phyloP scores from a whole-genome alignment of 2,329 filamentous ascomycete genomes.

The Cytospora leucostoma region DNA sequence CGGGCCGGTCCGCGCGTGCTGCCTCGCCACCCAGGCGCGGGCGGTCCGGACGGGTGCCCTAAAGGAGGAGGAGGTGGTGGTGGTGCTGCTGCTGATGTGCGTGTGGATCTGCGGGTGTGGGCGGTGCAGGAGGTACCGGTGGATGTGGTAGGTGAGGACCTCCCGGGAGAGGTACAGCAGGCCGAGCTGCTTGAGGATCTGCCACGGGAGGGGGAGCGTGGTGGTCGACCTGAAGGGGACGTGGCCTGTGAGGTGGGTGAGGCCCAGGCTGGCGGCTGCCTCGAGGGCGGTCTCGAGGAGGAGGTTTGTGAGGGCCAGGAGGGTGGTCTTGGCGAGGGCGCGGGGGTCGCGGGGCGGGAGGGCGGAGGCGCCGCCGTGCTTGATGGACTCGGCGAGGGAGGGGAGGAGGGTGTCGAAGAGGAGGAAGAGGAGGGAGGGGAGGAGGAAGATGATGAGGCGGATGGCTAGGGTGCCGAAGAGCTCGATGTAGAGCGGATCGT shows the following conservation, averaged over 20 bases:
- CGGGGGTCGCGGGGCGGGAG: conserved; percentile 49
- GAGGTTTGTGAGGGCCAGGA: conserved; percentile 49
- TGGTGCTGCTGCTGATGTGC: conserved; percentile 6
- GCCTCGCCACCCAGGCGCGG: conserved; percentile 40
- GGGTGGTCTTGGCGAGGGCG: conserved; percentile 37
- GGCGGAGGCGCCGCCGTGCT: conserved; percentile 59
- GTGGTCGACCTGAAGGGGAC: conserved; percentile 52
- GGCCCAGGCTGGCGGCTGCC: conserved; percentile 43
- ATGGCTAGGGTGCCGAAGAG: conserved; percentile 69
- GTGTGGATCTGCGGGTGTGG: conserved; percentile 30
- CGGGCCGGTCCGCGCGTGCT: conserved; percentile 46
- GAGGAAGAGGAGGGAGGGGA: conserved; percentile 73
- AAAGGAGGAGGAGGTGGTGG: too few relatives aligned
- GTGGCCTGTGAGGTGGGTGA: conserved; percentile 37
- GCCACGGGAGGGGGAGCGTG: conserved; percentile 55
- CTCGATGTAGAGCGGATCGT: conserved; percentile 74
- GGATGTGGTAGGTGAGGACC: conserved; percentile 70
- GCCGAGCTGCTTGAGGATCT: conserved; percentile 51
- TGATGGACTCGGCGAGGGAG: conserved; percentile 67
- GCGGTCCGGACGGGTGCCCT: conserved; percentile 34
- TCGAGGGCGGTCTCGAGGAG: conserved; percentile 47
- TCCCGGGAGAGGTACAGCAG: conserved; percentile 51
- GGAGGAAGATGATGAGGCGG: conserved; percentile 68
- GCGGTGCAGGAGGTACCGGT: conserved; percentile 76
- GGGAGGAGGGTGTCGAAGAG: conserved; percentile 72